Base-by-base conservation (phyloP, 1,139 yeast species). In the Lodderomyces elongisporus region DNA sequence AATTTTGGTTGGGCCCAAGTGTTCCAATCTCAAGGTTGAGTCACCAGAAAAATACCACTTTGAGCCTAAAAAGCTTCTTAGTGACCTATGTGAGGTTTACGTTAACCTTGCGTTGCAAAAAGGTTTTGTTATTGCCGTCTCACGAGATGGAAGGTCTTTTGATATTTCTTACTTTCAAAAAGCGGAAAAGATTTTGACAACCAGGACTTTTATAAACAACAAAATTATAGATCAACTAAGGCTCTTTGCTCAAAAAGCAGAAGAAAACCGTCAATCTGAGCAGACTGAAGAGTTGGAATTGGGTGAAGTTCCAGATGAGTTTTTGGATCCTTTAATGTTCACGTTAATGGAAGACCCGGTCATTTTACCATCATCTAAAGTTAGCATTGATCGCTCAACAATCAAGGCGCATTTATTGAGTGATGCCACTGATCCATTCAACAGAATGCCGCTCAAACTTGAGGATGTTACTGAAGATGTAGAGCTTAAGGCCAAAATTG, bases 271-370 rank as follows among this genome's bases (percentile, higher is more conserved):
- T 49, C 50, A 66, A 27, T 71, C 68, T 17, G 94, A 85, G 42
- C 87, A 79, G 43, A 84, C 79, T 43, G 95, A 85, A 49, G 96
- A 89, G 45, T 55, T 78, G 44, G 96, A 87, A 51, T 68, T 87
- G 46, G 97, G 95, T 12, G 98, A 93, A 36, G 73, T 85, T 16
- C 99, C 99, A 1, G 98, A 93, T 53, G 98, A 93, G 56, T 91
- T 81, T 54, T 71, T 93, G 51, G 99, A 93, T 62, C 98, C 99
- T 7, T 73, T 93, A 47, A 89, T 93, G 97, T 89, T 71, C 54
- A 85, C 96, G 0, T 55, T 93, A 29, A 93, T 93, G 98, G 85
- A 79, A 47, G 95, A 93, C 54, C 99, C 99, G 0, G 98, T 93
- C 3, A 80, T 75, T 16, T 70, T 93, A 48, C 99, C 99, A 4